Evolutionary conservation across 2,329 filamentous ascomycete species (phyloP), one percentile per base, ranked within the genome.

Genomic region (Verticillium zaregamsianum): DNA sequence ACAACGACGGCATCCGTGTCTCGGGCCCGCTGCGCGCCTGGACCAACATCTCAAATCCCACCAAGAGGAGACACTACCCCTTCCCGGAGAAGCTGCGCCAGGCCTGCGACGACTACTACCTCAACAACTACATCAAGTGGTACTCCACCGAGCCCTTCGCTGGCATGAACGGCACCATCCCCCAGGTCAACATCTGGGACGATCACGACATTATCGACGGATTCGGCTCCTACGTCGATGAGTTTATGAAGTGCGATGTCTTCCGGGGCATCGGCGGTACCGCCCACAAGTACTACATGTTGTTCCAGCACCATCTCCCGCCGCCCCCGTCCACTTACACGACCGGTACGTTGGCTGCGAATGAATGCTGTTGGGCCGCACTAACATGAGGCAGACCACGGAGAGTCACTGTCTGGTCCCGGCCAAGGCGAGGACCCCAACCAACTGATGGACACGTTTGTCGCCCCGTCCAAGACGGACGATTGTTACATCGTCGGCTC

Each of bases 141-240:
- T 87, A 95, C 71, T 86, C 86, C 55, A 90, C 85, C 62, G 92
- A 93, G 35, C 85, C 96, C 1, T 99, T 97, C 74, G 89, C 91
- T 2, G 82, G 90, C 69, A 92, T 92, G 37, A 96, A 93, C 68
- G 90, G 90, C 2, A 93, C 97, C 73, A 98, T 99, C 64, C 89
- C 95, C 1, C 96, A 97, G 85, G 79, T 99, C 66, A 99, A 98
- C 71, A 91, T 99, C 55, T 99, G 94, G 93, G 95, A 99, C 74
- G 95, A 99, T 69, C 95, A 98, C 73, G 91, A 95, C 72, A 93
- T 93, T 67, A 95, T 94, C 67, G 90, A 93, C 74, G 95, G 95
- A 0, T 99, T 92, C 72, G 95, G 95, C 4, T 97, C 93, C 0
- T 99, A 99, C 74, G 88, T 93, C 31, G 88, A 97, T 70, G 87